Percentiles rank a stretch among this genome's conserved stretches.
phyloP scores from a whole-genome alignment of 1,284 basidiomycete genomes.

The Ustilago shanxiensis region DNA sequence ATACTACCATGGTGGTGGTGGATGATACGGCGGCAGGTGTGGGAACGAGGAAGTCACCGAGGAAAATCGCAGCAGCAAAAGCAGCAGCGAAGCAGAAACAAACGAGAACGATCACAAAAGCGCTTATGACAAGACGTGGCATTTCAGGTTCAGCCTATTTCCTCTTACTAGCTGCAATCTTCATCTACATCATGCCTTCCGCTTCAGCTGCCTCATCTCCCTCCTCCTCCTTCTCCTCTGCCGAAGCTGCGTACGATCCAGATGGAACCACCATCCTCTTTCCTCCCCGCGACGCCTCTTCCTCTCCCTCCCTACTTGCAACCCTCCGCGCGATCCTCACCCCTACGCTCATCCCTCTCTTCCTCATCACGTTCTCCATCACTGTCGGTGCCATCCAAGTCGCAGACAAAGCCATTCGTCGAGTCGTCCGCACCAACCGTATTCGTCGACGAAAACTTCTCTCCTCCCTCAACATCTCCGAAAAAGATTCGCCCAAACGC shows the following conservation, averaged over 20 bases:
- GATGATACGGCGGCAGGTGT: background rate
- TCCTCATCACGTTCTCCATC: slow-evolving; percentile 32
- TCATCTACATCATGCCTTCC: slow-evolving; percentile 33
- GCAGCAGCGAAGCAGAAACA: background rate
- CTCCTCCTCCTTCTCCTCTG: too few species aligned
- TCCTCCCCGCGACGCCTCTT: background rate
- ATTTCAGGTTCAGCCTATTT: slow-evolving; percentile 32
- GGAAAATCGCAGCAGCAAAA: background rate
- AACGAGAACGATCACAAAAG: background rate
- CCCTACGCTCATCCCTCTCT: slow-evolving; percentile 20
- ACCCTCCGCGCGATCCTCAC: slow-evolving; percentile 9
- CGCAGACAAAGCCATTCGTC: slow-evolving; percentile 30
- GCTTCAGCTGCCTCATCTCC: background rate
- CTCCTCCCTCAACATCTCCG: slow-evolving; percentile 24
- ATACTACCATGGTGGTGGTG: background rate
- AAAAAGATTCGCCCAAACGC: slow-evolving; percentile 15
- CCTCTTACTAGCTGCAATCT: slow-evolving; percentile 18
- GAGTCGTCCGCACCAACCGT: slow-evolving; percentile 24
- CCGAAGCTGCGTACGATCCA: slow-evolving; percentile 11
- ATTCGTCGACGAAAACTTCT: slow-evolving; percentile 34
- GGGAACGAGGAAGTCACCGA: background rate
- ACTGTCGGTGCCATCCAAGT: slow-evolving; percentile 39
- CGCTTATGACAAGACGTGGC: slow-evolving; percentile 12
- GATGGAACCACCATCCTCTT: slow-evolving; percentile 4
- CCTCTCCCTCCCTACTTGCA: slow-evolving; percentile 2